Base-by-base conservation (phyloP, 148 eudicot species). In the Heliamphora exappendiculata region DNA sequence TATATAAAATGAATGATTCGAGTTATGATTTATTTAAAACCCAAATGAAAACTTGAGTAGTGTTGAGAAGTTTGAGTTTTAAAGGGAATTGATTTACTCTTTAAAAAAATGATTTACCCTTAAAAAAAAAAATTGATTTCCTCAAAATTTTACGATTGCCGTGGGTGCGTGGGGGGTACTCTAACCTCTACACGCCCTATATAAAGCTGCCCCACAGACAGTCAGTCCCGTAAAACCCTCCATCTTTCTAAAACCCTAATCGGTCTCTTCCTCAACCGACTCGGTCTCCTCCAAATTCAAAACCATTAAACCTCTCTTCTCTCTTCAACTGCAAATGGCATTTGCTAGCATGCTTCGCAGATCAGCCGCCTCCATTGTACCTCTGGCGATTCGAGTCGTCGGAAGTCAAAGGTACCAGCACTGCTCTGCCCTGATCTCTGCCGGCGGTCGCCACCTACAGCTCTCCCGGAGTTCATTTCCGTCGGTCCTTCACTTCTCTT, bases 271-370 rank as follows among this genome's bases (percentile, higher is more conserved):
- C n/a, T n/a, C n/a, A n/a, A n/a, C n/a, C n/a, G n/a, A n/a, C n/a
- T n/a, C n/a, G n/a, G n/a, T n/a, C n/a, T n/a, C n/a, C n/a, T n/a
- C n/a, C n/a, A n/a, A n/a, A n/a, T n/a, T n/a, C n/a, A n/a, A 62
- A 26, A 16, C 36, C 17, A 34, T 3, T 16, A 4, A 8, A 31
- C 45, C 81, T 71, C 67, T 74, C 73, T 50, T 76, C 76, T 69
- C 20, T 51, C 75, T 57, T 2, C 37, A 3, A 8, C 8, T 67
- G 11, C 26, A 72, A 87, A 91, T 91, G 94, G 92, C 91, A 17
- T 79, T 89, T 20, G 65, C 83, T 11, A 57, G 55, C 50, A 80
- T 86, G 36, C 75, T 92, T 3, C 88, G 91, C 24, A 78, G 88
- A 37, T 82, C 96, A 7, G 82, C 84, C 28, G 70, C 86, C n/a